These are phyloP conservation scores for Acanthamoeba rhysodes DNA, from an alignment of 208 protist genomes.

Conservation along the genomic window DNA sequence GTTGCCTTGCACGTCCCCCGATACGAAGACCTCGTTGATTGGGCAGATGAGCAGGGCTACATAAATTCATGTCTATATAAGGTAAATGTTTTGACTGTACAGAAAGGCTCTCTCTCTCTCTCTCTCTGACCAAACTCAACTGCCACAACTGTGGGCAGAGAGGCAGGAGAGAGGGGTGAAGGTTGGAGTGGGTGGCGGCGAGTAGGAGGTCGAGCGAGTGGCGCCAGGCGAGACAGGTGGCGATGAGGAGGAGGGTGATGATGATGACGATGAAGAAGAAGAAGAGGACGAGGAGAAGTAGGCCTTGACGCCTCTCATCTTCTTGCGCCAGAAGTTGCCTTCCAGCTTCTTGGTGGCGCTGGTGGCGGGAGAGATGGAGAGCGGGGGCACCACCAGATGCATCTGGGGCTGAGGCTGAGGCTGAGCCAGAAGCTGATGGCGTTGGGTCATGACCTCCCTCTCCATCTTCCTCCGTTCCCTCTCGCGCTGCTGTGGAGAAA, in stretches of 20 bases:
- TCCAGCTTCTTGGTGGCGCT: not conserved
- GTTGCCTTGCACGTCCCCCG: too few relatives aligned
- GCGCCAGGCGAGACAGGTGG: not conserved
- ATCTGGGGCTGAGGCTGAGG: not conserved
- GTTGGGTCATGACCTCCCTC: not conserved
- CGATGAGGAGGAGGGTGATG: not conserved
- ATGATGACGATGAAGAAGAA: not conserved
- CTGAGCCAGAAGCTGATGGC: too few relatives aligned
- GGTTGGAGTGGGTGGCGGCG: too few relatives aligned
- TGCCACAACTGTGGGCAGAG: too few relatives aligned
- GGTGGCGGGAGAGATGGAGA: not conserved
- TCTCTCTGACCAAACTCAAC: too few relatives aligned
- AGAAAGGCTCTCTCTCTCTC: too few relatives aligned
- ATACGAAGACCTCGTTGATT: too few relatives aligned
- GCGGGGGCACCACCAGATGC: not conserved
- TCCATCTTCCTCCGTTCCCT: slow-evolving; percentile 2
- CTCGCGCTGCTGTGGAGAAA: not conserved
- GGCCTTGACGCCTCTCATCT: slow-evolving; percentile 42
- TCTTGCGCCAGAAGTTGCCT: slow-evolving; percentile 1
- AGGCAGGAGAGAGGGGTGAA: too few relatives aligned
- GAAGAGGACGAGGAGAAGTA: not conserved
- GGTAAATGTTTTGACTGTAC: too few relatives aligned
- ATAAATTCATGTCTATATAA: too few relatives aligned
- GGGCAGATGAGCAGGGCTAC: too few relatives aligned
- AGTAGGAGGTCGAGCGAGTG: not conserved